Conservation (phyloP, 176 grass and related monocot species). For the Triticum dicoccoides region DNA sequence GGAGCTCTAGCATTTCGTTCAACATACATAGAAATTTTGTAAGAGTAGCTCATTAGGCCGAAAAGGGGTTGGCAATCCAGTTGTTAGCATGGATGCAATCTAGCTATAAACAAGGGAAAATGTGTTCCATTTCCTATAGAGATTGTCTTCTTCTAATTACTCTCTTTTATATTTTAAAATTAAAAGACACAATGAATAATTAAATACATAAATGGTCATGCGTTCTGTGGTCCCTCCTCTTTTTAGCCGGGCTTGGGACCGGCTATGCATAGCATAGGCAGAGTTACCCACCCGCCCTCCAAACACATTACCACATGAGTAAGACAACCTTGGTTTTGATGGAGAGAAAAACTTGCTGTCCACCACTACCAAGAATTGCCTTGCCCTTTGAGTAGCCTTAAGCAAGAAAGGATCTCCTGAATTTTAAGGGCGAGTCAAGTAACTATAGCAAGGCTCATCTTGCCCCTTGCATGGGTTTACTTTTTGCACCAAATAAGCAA, state of each 20-base stretch:
- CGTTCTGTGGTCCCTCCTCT: background rate
- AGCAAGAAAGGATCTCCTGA: background rate
- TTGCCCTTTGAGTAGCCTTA: background rate
- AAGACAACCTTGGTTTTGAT: background rate
- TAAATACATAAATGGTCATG: background rate
- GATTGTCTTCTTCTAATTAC: background rate
- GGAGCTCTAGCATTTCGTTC: background rate
- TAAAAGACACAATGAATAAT: background rate
- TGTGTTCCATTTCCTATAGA: background rate
- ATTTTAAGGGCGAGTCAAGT: no score
- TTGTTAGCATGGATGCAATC: background rate
- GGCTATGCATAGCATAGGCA: constrained; percentile 11
- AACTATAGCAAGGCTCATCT: no score
- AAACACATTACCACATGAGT: background rate
- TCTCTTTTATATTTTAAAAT: background rate
- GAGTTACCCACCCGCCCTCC: constrained; percentile 9
- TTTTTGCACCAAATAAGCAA: background rate
- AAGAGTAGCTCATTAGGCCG: background rate
- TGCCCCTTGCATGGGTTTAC: no score
- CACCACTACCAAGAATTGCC: background rate
- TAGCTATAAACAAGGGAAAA: background rate
- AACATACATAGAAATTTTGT: background rate
- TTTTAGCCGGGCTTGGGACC: background rate
- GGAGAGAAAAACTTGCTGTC: background rate
- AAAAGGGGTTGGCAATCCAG: background rate